These are phyloP conservation scores for Mucor sp. DNA, from an alignment of 371 early-diverging fungal genomes.

Conservation along the genomic window DNA sequence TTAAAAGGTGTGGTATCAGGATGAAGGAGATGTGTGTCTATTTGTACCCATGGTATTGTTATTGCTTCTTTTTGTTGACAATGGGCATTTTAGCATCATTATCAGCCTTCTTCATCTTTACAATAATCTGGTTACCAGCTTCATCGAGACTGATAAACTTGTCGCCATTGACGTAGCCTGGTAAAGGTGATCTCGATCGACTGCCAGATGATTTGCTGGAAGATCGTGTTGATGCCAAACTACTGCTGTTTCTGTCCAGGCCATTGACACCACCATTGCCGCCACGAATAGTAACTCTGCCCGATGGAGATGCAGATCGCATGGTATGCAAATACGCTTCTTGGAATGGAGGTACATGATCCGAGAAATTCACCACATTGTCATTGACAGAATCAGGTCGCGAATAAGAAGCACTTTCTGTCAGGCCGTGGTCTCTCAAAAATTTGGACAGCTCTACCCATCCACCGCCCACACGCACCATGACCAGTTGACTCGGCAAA, in stretches of 20 bases:
- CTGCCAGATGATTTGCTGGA: conserved; percentile 37
- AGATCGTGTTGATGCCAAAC: conserved; percentile 32
- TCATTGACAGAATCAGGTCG: conserved; percentile 9
- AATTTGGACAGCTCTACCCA: conserved; percentile 72
- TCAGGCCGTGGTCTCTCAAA: conserved; percentile 29
- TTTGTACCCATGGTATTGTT: not conserved
- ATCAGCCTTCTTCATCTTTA: conserved; percentile 51
- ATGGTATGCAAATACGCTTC: conserved; percentile 23
- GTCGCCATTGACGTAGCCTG: conserved; percentile 47
- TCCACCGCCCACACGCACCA: conserved; percentile 85
- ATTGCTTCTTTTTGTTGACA: conserved; percentile 23
- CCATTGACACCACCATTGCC: conserved; percentile 20
- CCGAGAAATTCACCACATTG: not conserved
- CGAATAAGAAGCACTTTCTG: conserved; percentile 20
- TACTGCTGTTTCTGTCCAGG: conserved; percentile 15
- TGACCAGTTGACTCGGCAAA: conserved; percentile 66
- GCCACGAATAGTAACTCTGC: conserved; percentile 40
- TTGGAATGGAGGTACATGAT: conserved; percentile 19
- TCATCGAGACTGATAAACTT: conserved; percentile 47
- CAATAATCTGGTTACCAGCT: conserved; percentile 42
- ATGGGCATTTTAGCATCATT: conserved; percentile 32
- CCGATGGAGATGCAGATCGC: conserved; percentile 44
- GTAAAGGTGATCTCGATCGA: conserved; percentile 29
- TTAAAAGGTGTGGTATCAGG: not conserved
- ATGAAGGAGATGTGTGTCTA: not conserved